Evolutionary conservation across 352 stramenopile genomes (phyloP).

Genomic region (Phytophthora vignae): DNA sequence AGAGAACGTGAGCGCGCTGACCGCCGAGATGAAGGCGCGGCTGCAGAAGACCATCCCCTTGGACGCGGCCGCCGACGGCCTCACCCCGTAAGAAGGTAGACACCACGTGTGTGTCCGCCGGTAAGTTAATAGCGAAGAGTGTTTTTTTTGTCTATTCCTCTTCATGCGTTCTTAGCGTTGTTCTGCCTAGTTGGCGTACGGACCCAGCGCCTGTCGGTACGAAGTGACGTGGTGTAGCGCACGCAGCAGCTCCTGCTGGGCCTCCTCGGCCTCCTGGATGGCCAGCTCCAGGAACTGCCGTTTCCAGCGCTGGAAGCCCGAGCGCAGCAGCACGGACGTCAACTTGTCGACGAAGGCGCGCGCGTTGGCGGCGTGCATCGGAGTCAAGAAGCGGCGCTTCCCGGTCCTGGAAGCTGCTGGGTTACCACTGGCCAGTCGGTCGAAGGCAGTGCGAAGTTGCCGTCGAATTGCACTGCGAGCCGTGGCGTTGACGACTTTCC

Average conservation of each 20-base stretch:
- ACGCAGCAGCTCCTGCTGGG: constrained; percentile 53
- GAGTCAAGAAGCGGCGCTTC: constrained; percentile 12
- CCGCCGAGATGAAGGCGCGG: constrained; percentile 34
- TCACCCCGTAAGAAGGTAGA: constrained; percentile 35
- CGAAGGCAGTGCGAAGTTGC: constrained; percentile 25
- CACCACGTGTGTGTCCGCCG: constrained; percentile 17
- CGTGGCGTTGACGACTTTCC: constrained; percentile 20
- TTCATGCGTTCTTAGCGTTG: constrained; percentile 6
- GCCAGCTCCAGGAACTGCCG: constrained; percentile 51
- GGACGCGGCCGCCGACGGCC: constrained; percentile 36
- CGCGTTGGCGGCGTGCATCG: constrained; percentile 24
- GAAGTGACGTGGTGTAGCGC: constrained; percentile 48
- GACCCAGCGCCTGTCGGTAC: constrained; percentile 49
- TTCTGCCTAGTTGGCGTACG: constrained; percentile 15
- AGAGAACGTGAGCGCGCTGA: constrained; percentile 29
- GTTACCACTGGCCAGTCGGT: constrained; percentile 13
- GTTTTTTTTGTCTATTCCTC: constrained; percentile 27
- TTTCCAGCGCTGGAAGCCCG: constrained; percentile 61
- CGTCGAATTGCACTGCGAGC: constrained; percentile 13
- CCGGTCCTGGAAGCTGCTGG: background rate
- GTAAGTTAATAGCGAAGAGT: constrained; percentile 40
- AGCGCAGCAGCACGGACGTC: constrained; percentile 25
- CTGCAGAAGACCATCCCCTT: constrained; percentile 22
- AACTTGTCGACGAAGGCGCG: constrained; percentile 42
- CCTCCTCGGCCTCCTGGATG: constrained; percentile 49